Conservation (phyloP, 495 filamentous ascomycete species). For the Penicillium coprophilum region DNA sequence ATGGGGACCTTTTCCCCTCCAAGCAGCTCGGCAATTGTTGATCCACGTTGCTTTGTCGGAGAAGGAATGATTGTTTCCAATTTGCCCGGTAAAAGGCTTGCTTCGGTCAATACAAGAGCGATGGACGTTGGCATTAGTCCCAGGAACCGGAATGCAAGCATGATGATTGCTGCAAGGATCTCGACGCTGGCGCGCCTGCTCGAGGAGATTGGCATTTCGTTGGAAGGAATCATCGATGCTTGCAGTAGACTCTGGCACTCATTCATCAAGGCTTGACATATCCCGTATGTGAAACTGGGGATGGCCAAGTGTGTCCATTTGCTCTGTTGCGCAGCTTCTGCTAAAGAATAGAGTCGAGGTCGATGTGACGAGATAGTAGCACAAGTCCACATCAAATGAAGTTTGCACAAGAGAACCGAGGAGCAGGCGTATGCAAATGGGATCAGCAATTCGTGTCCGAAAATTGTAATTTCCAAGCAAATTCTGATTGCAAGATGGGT, state of each 20-base stretch:
- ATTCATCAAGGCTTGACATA: not conserved
- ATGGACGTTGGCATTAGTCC: conserved; percentile 3
- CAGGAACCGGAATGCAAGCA: conserved; percentile 4
- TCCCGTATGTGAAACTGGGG: not conserved
- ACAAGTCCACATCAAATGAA: not conserved
- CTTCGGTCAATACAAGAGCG: not conserved
- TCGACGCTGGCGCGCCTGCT: not conserved
- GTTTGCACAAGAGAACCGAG: conserved; percentile 1
- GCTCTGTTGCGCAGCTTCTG: not conserved
- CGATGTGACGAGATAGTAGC: conserved; percentile 5
- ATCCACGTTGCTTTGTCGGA: conserved; percentile 3
- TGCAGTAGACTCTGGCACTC: not conserved
- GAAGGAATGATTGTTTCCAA: conserved; percentile 7
- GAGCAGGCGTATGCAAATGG: conserved; percentile 7
- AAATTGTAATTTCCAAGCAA: not conserved
- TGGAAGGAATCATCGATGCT: not conserved
- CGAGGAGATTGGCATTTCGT: not conserved
- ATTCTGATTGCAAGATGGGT: not conserved
- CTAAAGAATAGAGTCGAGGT: not conserved
- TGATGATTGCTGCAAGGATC: conserved; percentile 1
- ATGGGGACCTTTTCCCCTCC: not conserved
- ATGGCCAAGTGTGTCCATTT: not conserved
- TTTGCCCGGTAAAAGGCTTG: not conserved
- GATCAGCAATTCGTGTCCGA: not conserved
- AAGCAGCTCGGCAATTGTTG: conserved; percentile 1